Conservation (phyloP, 2,329 filamentous ascomycete species). For the Microsporum canis region DNA sequence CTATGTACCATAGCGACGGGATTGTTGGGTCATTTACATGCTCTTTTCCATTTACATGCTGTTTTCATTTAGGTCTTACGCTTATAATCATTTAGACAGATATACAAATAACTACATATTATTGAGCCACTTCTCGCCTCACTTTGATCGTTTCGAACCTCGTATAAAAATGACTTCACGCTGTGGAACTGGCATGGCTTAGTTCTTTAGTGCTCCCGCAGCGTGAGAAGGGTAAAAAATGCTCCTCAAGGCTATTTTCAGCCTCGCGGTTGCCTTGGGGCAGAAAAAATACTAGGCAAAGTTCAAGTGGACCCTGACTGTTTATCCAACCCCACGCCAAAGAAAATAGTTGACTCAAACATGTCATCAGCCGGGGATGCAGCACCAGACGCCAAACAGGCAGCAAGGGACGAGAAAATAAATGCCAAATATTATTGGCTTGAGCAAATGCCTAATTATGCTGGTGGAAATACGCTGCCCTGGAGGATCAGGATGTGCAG, state of each 20-base stretch:
- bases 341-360: neutral
- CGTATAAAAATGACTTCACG: neutral
- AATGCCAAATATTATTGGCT: neutral
- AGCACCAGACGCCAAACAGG: neutral
- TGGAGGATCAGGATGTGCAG: neutral
- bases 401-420: neutral
- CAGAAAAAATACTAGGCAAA: neutral
- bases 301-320: neutral
- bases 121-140: neutral
- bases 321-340: neutral
- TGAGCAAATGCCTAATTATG: neutral
- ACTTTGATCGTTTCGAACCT: neutral
- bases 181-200: neutral
- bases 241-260: neutral
- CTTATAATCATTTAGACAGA: neutral
- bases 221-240: neutral
- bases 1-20: neutral
- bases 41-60: neutral
- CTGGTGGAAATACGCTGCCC: neutral
- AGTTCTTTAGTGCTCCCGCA: neutral
- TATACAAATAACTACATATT: neutral
- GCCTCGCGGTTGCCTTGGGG: slow-evolving; percentile 3
- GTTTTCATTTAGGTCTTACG: neutral
- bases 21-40: neutral
- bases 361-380: neutral